phyloP scores from a whole-genome alignment of 768 basidiomycete species.

The Suillus discolor region DNA sequence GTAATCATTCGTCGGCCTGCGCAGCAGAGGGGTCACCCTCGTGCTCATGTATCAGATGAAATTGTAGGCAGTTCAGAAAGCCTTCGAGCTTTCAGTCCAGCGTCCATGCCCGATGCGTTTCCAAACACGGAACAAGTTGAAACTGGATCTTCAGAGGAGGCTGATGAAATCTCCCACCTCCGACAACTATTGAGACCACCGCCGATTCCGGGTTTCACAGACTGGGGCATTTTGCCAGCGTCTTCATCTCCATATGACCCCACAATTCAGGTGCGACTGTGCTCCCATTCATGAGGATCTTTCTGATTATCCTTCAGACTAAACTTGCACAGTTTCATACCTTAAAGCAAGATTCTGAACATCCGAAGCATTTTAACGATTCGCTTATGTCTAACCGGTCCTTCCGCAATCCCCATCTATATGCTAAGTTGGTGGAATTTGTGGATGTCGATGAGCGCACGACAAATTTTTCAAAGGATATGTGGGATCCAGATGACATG shows the following conservation, averaged over 20 bases:
- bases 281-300: not conserved
- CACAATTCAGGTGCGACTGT: conserved; percentile 53
- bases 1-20: conserved; percentile 58
- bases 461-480: conserved; percentile 73
- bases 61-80: conserved; percentile 27
- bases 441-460: conserved; percentile 86
- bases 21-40: conserved; percentile 49
- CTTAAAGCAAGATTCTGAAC: conserved; percentile 61
- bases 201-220: conserved; percentile 59
- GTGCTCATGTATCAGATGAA: conserved; percentile 54
- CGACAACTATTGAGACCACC: conserved; percentile 62
- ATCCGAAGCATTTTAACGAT: conserved; percentile 93
- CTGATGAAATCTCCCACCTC: conserved; percentile 55
- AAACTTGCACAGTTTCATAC: conserved; percentile 81
- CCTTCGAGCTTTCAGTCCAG: not conserved
- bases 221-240: conserved; percentile 79
- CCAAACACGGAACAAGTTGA: not conserved
- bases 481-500: conserved; percentile 76
- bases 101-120: not conserved
- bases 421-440: conserved; percentile 92
- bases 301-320: conserved; percentile 44
- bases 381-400: conserved; percentile 90
- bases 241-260: conserved; percentile 60
- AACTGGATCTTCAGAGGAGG: conserved; percentile 13
- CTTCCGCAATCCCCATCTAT: conserved; percentile 97